Evolutionary conservation across 805 yeast genomes (phyloP), one percentile per base, ranked within the genome.

Genomic region (Candida maesae): DNA sequence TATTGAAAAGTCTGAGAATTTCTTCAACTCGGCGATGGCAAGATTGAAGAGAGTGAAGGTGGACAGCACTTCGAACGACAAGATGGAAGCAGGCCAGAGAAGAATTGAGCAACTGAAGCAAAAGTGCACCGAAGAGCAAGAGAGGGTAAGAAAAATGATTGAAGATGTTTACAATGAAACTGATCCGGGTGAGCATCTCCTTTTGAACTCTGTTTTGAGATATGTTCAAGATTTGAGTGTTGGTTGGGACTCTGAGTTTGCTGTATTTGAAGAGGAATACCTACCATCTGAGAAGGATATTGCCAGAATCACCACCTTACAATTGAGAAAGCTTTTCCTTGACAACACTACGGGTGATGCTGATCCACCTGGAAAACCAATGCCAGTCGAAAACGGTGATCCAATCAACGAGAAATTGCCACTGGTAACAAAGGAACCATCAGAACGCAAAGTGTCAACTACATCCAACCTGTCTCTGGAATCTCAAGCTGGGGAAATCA

Each of bases 281-380:
- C 72, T 91, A 45, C 98, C 98, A 1, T 79, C 95, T 8, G 98
- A 93, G 60, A 86, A 82, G 54, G 99, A 93, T 70, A 85, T 93
- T 50, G 81, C 95, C 5, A 73, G 87, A 47, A 85, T 93, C 33
- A 90, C 99, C 2, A 84, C 95, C 4, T 81, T 82, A 52, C 98
- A 91, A 57, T 66, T 91, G 53, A 78, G 81, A 45, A 84, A 81
- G 50, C 70, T 90, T 36, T 80, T 91, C 50, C 63, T 76, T 53
- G 89, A 80, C 41, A 72, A 70, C 41, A 62, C 68, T 30, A n/a
- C n/a, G n/a, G n/a, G n/a, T n/a, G n/a, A n/a, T n/a, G n/a, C n/a
- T n/a, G n/a, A n/a, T n/a, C n/a, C n/a, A n/a, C n/a, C n/a, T n/a
- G n/a, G n/a, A n/a, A n/a, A n/a, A n/a, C n/a, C n/a, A n/a, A n/a